phyloP scores from a whole-genome alignment of 306 rosid genomes.

The Rosa rugosa region DNA sequence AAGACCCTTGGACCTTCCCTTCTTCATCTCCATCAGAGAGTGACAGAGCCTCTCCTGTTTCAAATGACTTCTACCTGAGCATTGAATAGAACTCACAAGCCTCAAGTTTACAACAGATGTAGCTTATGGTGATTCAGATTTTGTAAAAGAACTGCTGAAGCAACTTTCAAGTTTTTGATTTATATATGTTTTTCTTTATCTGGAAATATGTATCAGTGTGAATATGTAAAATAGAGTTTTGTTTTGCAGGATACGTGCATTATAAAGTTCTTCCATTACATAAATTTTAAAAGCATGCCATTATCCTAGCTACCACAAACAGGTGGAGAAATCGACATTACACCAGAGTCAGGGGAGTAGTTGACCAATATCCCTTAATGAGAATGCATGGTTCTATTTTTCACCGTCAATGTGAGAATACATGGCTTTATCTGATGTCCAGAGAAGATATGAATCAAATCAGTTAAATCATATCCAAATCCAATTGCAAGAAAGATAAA shows the following conservation, averaged over 20 bases:
- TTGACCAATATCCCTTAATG: background rate
- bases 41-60: conserved; percentile 19
- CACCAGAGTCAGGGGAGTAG: too few relatives aligned
- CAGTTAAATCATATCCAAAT: background rate
- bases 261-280: background rate
- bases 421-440: background rate
- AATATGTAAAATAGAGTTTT: background rate
- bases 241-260: background rate
- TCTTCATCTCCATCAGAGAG: conserved; percentile 31
- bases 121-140: background rate
- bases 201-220: background rate
- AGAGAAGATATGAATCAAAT: background rate
- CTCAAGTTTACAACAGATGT: background rate
- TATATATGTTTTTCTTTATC: background rate
- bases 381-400: background rate
- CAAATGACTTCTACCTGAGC: conserved; percentile 36
- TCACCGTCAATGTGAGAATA: background rate
- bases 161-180: background rate
- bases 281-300: background rate
- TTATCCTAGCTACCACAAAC: background rate
- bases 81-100: conserved; percentile 29
- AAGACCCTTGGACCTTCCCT: conserved; percentile 13
- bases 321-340: background rate
- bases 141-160: background rate
- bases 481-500: background rate